Evolutionary conservation across 495 filamentous ascomycete genomes (phyloP).

Genomic region (Chlorociboria aeruginascens): DNA sequence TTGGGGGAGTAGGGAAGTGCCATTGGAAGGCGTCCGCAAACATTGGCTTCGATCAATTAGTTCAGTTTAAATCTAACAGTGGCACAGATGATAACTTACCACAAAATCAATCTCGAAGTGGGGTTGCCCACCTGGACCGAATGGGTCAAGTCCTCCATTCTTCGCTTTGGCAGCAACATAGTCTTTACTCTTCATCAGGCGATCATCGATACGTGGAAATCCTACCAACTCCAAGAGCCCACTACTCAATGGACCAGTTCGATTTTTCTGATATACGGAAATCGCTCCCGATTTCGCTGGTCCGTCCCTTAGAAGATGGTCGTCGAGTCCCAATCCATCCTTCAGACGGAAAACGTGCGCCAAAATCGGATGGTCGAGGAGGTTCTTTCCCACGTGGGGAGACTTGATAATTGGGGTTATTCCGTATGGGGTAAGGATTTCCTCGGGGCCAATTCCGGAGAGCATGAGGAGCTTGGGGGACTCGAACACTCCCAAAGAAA

Average conservation of each 20-base stretch:
- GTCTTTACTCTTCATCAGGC: slow-evolving; percentile 33
- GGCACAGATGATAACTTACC: background rate
- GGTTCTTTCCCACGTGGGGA: slow-evolving; percentile 48
- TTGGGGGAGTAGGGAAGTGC: slow-evolving; percentile 41
- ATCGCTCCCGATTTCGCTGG: slow-evolving; percentile 30
- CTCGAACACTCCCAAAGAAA: slow-evolving; percentile 10
- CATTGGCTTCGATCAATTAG: slow-evolving; percentile 23
- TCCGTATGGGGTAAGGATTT: slow-evolving; percentile 30
- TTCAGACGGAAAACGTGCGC: slow-evolving; percentile 43
- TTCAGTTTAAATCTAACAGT: background rate
- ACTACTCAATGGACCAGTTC: slow-evolving; percentile 32
- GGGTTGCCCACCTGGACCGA: slow-evolving; percentile 46
- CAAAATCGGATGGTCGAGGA: slow-evolving; percentile 41
- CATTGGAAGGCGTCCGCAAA: slow-evolving; percentile 52
- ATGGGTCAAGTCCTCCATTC: slow-evolving; percentile 43
- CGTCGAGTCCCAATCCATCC: slow-evolving; percentile 41
- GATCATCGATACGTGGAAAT: slow-evolving; percentile 36
- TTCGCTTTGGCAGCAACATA: slow-evolving; percentile 36
- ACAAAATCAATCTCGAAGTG: slow-evolving; percentile 59
- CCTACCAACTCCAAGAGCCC: slow-evolving; percentile 42
- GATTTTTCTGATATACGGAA: slow-evolving; percentile 30
- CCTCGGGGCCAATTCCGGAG: slow-evolving; percentile 12
- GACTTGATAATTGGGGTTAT: slow-evolving; percentile 42
- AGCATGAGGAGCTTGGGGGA: slow-evolving; percentile 13
- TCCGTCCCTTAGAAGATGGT: slow-evolving; percentile 37